A percentile compares a stretch with the other conserved stretches of the same genome.
These are phyloP conservation scores for Blastomyces gilchristii DNA, from an alignment of 2,329 filamentous ascomycete genomes.

Conservation along the genomic window DNA sequence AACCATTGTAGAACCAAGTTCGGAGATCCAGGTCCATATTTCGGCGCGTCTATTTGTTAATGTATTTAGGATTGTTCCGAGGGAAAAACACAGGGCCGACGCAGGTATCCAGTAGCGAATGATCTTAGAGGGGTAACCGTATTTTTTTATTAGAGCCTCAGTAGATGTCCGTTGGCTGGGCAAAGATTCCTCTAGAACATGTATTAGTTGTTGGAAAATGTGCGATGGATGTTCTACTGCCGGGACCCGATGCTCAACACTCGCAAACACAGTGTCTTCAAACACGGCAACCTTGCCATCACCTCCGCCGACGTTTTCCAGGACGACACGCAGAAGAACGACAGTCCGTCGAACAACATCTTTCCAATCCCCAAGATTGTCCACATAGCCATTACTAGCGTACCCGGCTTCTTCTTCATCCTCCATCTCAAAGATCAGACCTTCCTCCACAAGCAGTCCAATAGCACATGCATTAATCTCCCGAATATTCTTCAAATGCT, in stretches of 20 bases:
- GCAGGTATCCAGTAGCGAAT: constrained; percentile 85
- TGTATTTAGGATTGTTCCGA: constrained; percentile 74
- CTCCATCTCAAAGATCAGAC: constrained; percentile 56
- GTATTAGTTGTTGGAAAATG: constrained; percentile 30
- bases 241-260: constrained; percentile 52
- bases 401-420: constrained; percentile 53
- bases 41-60: constrained; percentile 64
- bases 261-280: constrained; percentile 46
- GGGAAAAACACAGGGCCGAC: constrained; percentile 62
- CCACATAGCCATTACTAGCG: constrained; percentile 40
- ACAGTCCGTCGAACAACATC: constrained; percentile 69
- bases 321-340: constrained; percentile 73
- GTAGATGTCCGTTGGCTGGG: constrained; percentile 55
- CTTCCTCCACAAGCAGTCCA: constrained; percentile 79
- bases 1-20: constrained; percentile 65
- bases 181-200: constrained; percentile 58
- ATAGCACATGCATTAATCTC: constrained; percentile 77
- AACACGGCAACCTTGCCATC: constrained; percentile 47
- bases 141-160: constrained; percentile 45
- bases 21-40: constrained; percentile 67
- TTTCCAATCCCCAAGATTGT: constrained; percentile 51
- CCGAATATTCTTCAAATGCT: constrained; percentile 58
- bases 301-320: constrained; percentile 58
- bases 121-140: constrained; percentile 64
- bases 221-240: constrained; percentile 41